Conservation (phyloP, 2,329 filamentous ascomycete genomes). For the Byssoonygena ceratinophila region DNA sequence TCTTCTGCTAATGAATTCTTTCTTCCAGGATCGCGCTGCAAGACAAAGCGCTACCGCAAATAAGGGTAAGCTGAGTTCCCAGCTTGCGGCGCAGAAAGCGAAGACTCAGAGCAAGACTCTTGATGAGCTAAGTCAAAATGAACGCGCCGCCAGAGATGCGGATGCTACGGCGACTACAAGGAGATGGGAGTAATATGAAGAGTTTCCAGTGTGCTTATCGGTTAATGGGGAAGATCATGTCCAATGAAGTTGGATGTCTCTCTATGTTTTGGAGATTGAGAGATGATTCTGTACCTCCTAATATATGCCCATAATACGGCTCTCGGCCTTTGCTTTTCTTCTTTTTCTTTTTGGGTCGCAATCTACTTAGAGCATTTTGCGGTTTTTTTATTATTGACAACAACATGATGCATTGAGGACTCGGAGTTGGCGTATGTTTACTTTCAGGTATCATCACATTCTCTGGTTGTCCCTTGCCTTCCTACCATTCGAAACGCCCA, state of each 20-base stretch:
- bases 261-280: background rate
- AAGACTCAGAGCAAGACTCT: slow-evolving; percentile 60
- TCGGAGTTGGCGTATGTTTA: background rate
- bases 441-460: background rate
- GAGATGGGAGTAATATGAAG: slow-evolving; percentile 43
- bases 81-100: slow-evolving; percentile 65
- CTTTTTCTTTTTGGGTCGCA: background rate
- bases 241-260: background rate
- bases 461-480: background rate
- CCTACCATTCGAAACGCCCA: background rate
- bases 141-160: slow-evolving; percentile 55
- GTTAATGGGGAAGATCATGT: background rate
- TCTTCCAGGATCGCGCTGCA: slow-evolving; percentile 54
- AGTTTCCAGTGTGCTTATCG: background rate
- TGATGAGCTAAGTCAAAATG: slow-evolving; percentile 55
- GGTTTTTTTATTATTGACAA: background rate
- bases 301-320: background rate
- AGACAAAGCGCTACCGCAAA: slow-evolving; percentile 34
- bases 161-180: slow-evolving; percentile 51
- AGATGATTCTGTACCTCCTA: background rate
- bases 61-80: slow-evolving; percentile 58
- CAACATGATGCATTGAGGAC: background rate
- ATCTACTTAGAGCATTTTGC: background rate
- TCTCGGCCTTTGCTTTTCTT: no score
- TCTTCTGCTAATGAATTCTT: no score